Percentiles rank a stretch among this genome's conserved stretches.
Conservation (phyloP, 163 green algal species). For the Chlamydomonas reinhardtii region DNA sequence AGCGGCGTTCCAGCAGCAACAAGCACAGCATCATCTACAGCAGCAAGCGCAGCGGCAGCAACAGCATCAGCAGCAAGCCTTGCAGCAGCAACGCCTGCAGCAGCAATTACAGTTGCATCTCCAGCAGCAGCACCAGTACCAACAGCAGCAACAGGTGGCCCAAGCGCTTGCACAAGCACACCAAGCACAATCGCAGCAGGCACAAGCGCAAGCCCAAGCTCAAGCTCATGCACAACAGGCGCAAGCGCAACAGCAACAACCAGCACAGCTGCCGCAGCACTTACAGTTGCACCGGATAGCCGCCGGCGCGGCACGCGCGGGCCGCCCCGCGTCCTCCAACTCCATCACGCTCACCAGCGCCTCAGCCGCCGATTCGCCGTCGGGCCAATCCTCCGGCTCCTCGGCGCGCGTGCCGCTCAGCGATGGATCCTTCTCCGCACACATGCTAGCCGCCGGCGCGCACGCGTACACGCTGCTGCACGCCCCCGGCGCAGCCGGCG, state of each 20-base stretch:
- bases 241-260: not conserved
- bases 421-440: not conserved
- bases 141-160: slow-evolving; percentile 4
- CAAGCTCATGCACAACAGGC: slow-evolving; percentile 11
- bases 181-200: slow-evolving; percentile 8
- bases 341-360: not conserved
- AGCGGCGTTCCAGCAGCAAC: not conserved
- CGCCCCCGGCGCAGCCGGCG: not conserved
- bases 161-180: slow-evolving; percentile 39
- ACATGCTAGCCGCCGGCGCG: not conserved
- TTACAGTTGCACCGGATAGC: not conserved
- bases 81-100: slow-evolving; percentile 2
- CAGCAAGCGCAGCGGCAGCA: not conserved
- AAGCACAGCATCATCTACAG: not conserved
- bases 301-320: not conserved
- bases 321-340: not conserved
- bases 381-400: not conserved
- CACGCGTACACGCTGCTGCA: not conserved
- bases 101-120: not conserved
- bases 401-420: not conserved
- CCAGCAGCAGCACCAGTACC: slow-evolving; percentile 17
- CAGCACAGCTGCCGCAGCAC: not conserved
- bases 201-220: not conserved
- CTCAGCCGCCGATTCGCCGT: not conserved
- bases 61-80: not conserved